A percentile compares a stretch with the other conserved stretches of the same genome.
These are phyloP conservation scores for Rhodotorula sp. DNA, from an alignment of 1,284 basidiomycete species.

Conservation along the genomic window DNA sequence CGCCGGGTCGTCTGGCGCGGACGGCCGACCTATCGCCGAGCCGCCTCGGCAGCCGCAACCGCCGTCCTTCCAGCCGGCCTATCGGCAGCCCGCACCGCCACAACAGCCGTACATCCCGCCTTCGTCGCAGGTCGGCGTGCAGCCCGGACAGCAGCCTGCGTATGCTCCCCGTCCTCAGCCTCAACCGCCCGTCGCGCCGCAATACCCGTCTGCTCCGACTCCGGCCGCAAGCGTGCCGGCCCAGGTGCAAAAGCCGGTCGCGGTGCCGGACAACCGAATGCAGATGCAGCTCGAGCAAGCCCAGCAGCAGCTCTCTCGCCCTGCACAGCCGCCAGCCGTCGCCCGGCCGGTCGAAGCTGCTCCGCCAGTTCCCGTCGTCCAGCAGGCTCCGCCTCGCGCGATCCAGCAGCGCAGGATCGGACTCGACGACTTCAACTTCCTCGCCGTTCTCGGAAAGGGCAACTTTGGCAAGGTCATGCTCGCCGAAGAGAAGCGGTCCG, in stretches of 20 bases:
- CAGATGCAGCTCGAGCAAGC: constrained; percentile 10
- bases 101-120: constrained; percentile 20
- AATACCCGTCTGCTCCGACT: background rate
- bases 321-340: constrained; percentile 27
- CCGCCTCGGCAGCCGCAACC: constrained; percentile 9
- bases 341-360: background rate
- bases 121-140: constrained; percentile 13
- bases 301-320: constrained; percentile 31
- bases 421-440: constrained; percentile 98
- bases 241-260: too few species aligned
- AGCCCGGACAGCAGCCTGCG: background rate
- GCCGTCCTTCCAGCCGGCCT: constrained; percentile 28
- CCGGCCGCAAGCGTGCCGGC: too few species aligned
- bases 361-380: constrained; percentile 26
- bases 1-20: constrained; percentile 19
- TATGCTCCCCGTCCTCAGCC: constrained; percentile 21
- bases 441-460: constrained; percentile 97
- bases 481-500: constrained; percentile 93
- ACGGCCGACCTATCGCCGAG: constrained; percentile 1
- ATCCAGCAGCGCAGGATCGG: constrained; percentile 64
- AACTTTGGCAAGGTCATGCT: constrained; percentile 99
- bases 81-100: constrained; percentile 13
- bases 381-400: constrained; percentile 28
- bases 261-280: too few species aligned
- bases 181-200: constrained; percentile 32